Percentiles rank a stretch among this genome's conserved stretches.
These are phyloP conservation scores for Talaromyces sp. DNA, from an alignment of 2,329 filamentous ascomycete species.

Conservation along the genomic window DNA sequence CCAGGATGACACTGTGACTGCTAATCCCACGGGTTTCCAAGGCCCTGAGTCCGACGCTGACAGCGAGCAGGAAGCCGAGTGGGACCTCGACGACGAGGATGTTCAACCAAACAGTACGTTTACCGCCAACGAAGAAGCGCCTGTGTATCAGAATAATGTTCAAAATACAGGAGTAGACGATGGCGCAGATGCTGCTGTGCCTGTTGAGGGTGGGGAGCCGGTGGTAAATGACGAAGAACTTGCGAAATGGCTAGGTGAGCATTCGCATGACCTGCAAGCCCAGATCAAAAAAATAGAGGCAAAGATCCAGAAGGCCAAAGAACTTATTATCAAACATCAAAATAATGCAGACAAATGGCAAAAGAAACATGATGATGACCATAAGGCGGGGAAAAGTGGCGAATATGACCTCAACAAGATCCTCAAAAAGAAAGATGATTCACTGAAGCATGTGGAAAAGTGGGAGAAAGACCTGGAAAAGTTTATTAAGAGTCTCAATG, in stretches of 20 bases:
- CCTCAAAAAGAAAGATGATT: not conserved
- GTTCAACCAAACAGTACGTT: too few relatives aligned
- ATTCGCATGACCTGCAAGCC: not conserved
- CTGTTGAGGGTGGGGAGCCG: not conserved
- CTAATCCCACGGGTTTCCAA: not conserved
- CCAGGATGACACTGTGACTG: too few relatives aligned
- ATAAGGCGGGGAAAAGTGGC: not conserved
- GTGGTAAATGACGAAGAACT: not conserved
- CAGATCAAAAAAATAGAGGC: not conserved
- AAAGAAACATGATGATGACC: not conserved
- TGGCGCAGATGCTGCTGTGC: not conserved
- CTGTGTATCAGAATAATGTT: not conserved
- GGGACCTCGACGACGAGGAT: too few relatives aligned
- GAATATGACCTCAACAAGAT: not conserved
- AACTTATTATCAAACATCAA: not conserved
- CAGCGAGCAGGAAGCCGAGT: too few relatives aligned
- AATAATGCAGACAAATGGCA: not conserved
- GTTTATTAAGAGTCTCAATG: not conserved
- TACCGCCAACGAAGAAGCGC: not conserved
- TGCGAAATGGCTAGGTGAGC: not conserved
- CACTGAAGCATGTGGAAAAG: not conserved
- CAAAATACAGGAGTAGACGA: not conserved
- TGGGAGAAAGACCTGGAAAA: not conserved
- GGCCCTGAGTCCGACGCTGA: not conserved
- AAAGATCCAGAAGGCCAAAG: not conserved